A percentile compares a stretch with the other conserved stretches of the same genome.
These are phyloP conservation scores for Thielaviopsis musarum DNA, from an alignment of 2,329 filamentous ascomycete species.

Conservation along the genomic window DNA sequence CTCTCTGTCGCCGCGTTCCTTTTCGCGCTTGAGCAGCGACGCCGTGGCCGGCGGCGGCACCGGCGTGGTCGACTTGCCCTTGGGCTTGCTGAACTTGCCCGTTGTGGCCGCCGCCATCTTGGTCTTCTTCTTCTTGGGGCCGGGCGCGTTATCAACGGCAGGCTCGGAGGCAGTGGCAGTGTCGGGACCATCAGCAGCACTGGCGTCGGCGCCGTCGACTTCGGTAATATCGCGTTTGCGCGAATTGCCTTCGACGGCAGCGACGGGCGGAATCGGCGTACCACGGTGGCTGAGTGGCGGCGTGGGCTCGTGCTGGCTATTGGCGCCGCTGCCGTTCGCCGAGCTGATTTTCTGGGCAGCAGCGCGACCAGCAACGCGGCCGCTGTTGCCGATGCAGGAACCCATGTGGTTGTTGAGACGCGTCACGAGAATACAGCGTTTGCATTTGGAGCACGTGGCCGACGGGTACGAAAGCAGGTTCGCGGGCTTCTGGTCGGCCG, in stretches of 20 bases:
- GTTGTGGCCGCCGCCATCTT: conserved; percentile 23
- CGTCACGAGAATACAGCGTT: conserved; percentile 47
- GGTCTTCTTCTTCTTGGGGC: conserved; percentile 41
- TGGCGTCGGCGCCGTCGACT: conserved; percentile 35
- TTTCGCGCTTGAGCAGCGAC: conserved; percentile 32
- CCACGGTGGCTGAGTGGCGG: conserved; percentile 47
- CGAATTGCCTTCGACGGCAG: conserved; percentile 30
- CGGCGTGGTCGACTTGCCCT: conserved; percentile 26
- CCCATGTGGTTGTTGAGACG: conserved; percentile 53
- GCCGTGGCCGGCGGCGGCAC: conserved; percentile 12
- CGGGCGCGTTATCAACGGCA: conserved; percentile 15
- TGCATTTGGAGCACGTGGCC: conserved; percentile 51
- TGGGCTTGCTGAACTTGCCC: conserved; percentile 31
- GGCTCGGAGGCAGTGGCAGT: background rate
- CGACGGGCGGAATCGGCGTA: conserved; percentile 37
- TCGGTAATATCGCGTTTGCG: conserved; percentile 40
- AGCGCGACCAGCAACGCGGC: conserved; percentile 43
- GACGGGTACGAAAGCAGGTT: conserved; percentile 49
- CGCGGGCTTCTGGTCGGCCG: conserved; percentile 37
- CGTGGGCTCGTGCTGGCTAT: conserved; percentile 36
- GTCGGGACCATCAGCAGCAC: conserved; percentile 20
- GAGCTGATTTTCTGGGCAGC: conserved; percentile 48
- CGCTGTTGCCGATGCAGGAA: conserved; percentile 49
- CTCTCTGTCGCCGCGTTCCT: conserved; percentile 17
- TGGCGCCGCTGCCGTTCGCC: conserved; percentile 26